A percentile compares a stretch with the other conserved stretches of the same genome.
Conservation (phyloP, 2,329 filamentous ascomycete species). For the Aureobasidium lini region DNA sequence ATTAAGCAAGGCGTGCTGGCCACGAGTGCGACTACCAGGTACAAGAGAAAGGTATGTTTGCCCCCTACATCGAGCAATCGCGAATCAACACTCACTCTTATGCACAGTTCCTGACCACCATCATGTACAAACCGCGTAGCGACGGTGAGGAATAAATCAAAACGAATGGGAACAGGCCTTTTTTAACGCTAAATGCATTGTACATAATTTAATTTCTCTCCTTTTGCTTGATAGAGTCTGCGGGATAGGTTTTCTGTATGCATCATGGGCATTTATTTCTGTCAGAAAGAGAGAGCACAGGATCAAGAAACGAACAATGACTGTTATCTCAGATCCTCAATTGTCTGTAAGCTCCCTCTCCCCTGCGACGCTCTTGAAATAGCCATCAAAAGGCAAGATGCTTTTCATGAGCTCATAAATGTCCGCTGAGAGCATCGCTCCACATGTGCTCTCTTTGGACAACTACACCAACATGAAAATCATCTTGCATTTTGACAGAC, state of each 20-base stretch:
- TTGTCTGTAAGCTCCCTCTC: background rate
- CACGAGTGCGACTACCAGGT: conserved; percentile 93
- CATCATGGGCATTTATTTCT: background rate
- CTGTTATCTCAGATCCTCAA: background rate
- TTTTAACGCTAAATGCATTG: background rate
- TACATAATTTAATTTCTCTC: conserved; percentile 9
- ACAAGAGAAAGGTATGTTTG: conserved; percentile 73
- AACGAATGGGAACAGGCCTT: background rate
- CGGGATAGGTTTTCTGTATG: background rate
- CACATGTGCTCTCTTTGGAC: background rate
- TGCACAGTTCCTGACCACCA: conserved; percentile 83
- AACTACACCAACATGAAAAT: background rate
- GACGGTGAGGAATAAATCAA: conserved; percentile 25
- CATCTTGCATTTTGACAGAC: too few species aligned
- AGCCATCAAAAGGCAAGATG: background rate
- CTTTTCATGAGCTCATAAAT: background rate
- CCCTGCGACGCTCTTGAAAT: too few species aligned
- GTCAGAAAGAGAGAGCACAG: background rate
- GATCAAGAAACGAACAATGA: background rate
- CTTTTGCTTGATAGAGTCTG: background rate
- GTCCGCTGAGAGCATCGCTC: background rate
- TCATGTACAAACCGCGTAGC: conserved; percentile 86
- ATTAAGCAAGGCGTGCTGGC: conserved; percentile 96
- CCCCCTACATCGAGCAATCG: background rate
- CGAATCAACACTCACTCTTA: background rate